These are phyloP conservation scores for Jatropha podagrica DNA, from an alignment of 441 rosid genomes.

Conservation along the genomic window DNA sequence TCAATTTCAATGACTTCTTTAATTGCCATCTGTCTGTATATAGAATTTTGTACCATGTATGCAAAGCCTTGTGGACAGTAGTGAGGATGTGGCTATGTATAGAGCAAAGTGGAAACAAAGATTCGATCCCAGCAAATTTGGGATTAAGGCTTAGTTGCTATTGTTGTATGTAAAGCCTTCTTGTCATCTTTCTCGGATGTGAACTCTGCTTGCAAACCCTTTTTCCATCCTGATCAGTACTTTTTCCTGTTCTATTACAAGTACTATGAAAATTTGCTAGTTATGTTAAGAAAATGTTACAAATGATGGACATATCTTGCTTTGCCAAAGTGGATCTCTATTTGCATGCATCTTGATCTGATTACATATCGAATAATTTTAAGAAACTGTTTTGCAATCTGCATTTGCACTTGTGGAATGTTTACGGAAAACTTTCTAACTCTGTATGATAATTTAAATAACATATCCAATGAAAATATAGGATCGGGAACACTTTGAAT, in stretches of 20 bases:
- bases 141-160: too few relatives aligned
- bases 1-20: slow-evolving; percentile 2
- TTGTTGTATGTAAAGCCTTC: neutral
- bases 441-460: neutral
- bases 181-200: neutral
- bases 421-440: neutral
- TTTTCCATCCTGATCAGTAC: neutral
- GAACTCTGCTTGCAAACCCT: neutral
- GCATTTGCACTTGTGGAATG: neutral
- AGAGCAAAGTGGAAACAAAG: too few relatives aligned
- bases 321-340: neutral
- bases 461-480: neutral
- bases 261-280: neutral
- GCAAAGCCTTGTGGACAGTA: too few relatives aligned
- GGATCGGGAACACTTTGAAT: neutral
- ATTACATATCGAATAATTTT: neutral
- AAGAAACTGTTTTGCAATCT: neutral
- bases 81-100: too few relatives aligned
- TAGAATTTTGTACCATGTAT: neutral
- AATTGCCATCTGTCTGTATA: neutral
- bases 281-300: slow-evolving; percentile 3
- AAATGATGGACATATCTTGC: neutral
- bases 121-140: too few relatives aligned
- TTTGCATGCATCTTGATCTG: slow-evolving; percentile 1
- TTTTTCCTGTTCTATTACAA: neutral